A percentile compares a stretch with the other conserved stretches of the same genome.
These are phyloP conservation scores for Puccinellia tenuiflora DNA, from an alignment of 176 grass and related monocot species.

Conservation along the genomic window DNA sequence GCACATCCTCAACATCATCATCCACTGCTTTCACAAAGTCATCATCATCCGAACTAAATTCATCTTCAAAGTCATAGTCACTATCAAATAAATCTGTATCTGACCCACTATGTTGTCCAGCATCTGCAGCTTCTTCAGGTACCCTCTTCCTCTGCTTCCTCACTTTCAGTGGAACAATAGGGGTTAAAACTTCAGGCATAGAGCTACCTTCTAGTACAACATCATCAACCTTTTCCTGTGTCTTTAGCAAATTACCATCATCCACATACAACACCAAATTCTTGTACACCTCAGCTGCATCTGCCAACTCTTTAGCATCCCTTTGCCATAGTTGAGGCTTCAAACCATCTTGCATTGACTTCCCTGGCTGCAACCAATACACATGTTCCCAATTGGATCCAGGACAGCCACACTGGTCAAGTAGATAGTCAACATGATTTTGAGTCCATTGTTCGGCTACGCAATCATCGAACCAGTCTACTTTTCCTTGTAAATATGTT, in stretches of 20 bases:
- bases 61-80: neutral
- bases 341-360: no score
- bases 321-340: fast-evolving
- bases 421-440: neutral
- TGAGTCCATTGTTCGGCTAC: neutral
- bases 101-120: neutral
- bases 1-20: no score
- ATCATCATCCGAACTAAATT: no score
- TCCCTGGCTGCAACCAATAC: no score
- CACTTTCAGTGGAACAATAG: no score
- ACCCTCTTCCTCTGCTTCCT: neutral
- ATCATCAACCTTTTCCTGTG: neutral
- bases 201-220: neutral
- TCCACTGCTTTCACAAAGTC: no score
- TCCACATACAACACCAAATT: neutral
- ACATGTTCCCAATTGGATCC: neutral
- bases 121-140: neutral
- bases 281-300: neutral
- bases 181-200: no score
- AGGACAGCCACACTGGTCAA: neutral
- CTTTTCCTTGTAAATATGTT: neutral
- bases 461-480: neutral
- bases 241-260: neutral
- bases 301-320: no score
- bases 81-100: neutral